A percentile compares a stretch with the other conserved stretches of the same genome.
phyloP scores from a whole-genome alignment of 1,139 yeast genomes.

The Nakaseomyces sp. region DNA sequence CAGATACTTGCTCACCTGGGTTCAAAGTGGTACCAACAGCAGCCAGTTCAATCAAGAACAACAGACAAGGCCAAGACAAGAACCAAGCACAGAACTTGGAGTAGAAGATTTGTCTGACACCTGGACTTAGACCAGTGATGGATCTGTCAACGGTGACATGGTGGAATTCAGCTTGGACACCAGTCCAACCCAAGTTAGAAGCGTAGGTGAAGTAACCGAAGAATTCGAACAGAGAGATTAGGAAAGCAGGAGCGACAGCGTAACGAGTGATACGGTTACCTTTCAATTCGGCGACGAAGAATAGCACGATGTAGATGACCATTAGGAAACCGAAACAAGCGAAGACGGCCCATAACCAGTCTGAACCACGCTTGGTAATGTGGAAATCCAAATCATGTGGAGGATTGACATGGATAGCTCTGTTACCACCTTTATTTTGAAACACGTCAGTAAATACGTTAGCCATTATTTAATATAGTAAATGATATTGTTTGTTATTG shows the following conservation, averaged over 20 bases:
- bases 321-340: conserved; percentile 40
- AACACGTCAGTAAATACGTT: conserved; percentile 9
- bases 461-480: not conserved
- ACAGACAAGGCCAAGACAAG: conserved; percentile 36
- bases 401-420: conserved; percentile 45
- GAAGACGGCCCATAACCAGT: conserved; percentile 66
- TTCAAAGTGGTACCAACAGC: conserved; percentile 9
- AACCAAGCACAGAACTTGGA: conserved; percentile 57
- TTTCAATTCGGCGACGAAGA: conserved; percentile 35
- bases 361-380: conserved; percentile 51
- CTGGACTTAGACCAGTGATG: conserved; percentile 24
- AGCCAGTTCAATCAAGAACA: conserved; percentile 25
- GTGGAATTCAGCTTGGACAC: conserved; percentile 42
- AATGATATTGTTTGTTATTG: too few species aligned
- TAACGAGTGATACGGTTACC: conserved; percentile 32
- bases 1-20: conserved; percentile 11
- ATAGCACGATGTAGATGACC: conserved; percentile 36
- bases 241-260: conserved; percentile 40
- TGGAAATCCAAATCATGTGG: conserved; percentile 40
- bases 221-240: conserved; percentile 39
- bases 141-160: conserved; percentile 33
- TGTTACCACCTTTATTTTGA: conserved; percentile 30
- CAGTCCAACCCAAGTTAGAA: conserved; percentile 51
- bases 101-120: conserved; percentile 51
- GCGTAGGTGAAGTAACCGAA: conserved; percentile 52